phyloP scores from a whole-genome alignment of 2,329 filamentous ascomycete genomes.

The Diaporthe velutina region DNA sequence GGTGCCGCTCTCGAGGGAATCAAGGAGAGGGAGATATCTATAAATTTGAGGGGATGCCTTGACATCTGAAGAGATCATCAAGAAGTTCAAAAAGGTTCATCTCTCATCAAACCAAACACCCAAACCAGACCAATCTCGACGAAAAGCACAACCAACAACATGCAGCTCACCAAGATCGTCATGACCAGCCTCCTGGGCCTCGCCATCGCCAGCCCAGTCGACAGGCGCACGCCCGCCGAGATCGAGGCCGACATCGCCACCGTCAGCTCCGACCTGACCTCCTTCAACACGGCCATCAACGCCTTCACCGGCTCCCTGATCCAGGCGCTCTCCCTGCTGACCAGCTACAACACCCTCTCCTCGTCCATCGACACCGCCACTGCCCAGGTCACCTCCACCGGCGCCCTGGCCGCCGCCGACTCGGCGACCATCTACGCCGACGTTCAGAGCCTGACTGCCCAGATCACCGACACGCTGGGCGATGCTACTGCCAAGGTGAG shows the following conservation, averaged over 20 bases:
- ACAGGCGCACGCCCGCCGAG: slow-evolving; percentile 27
- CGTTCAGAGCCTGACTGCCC: slow-evolving; percentile 24
- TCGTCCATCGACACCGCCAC: slow-evolving; percentile 21
- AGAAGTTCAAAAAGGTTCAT: neutral
- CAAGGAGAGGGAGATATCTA: neutral
- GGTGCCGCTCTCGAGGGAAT: neutral
- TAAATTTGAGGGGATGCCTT: neutral
- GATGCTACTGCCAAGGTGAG: slow-evolving; percentile 32
- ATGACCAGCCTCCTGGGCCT: slow-evolving; percentile 33
- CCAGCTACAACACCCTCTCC: slow-evolving; percentile 27
- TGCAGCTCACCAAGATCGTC: slow-evolving; percentile 35
- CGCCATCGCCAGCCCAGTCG: slow-evolving; percentile 22
- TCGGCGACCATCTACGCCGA: slow-evolving; percentile 34
- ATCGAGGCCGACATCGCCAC: slow-evolving; percentile 31
- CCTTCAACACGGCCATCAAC: slow-evolving; percentile 35
- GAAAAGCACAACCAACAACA: neutral
- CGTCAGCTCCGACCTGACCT: slow-evolving; percentile 31
- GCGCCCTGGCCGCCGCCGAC: slow-evolving; percentile 22
- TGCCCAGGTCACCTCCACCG: slow-evolving; percentile 30
- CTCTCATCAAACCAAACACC: neutral
- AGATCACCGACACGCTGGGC: slow-evolving; percentile 27
- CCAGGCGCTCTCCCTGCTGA: slow-evolving; percentile 31
- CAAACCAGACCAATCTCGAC: neutral
- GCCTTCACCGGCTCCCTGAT: slow-evolving; percentile 29
- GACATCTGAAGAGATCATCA: neutral